Conservation (phyloP, 495 filamentous ascomycete species). For the Xylaria venustula region DNA sequence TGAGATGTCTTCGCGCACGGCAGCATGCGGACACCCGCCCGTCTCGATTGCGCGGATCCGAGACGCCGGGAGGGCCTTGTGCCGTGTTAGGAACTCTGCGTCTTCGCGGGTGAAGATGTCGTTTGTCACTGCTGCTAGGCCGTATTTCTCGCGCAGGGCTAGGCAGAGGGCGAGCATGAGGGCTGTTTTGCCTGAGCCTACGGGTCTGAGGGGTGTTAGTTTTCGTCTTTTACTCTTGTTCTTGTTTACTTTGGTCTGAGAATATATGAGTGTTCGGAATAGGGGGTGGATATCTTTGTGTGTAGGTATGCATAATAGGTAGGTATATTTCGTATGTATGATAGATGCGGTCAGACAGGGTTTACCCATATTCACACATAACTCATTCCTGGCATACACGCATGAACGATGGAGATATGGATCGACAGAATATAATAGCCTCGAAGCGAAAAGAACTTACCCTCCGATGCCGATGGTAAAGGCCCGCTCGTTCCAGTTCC, state of each 20-base stretch:
- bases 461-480: slow-evolving; percentile 97
- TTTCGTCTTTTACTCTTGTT: background rate
- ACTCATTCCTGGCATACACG: no score
- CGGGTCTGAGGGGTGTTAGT: slow-evolving; percentile 61
- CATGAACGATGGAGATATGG: no score
- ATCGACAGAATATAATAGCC: background rate
- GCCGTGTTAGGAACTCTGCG: slow-evolving; percentile 88
- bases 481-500: slow-evolving; percentile 85
- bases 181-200: slow-evolving; percentile 96
- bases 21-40: slow-evolving; percentile 95
- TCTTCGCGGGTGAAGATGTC: slow-evolving; percentile 99
- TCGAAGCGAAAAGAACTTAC: slow-evolving; percentile 59
- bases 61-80: slow-evolving; percentile 74
- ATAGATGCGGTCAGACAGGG: background rate
- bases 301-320: background rate
- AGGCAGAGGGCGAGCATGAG: slow-evolving; percentile 89
- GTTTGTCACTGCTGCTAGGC: slow-evolving; percentile 94
- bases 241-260: background rate
- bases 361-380: no score
- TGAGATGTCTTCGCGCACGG: slow-evolving; percentile 94
- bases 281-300: background rate
- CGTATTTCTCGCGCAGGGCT: slow-evolving; percentile 71
- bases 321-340: background rate
- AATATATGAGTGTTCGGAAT: background rate
- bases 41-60: slow-evolving; percentile 97